Evolutionary conservation across 257 asterid species (phyloP).

Genomic region (Verbascum thapsus): DNA sequence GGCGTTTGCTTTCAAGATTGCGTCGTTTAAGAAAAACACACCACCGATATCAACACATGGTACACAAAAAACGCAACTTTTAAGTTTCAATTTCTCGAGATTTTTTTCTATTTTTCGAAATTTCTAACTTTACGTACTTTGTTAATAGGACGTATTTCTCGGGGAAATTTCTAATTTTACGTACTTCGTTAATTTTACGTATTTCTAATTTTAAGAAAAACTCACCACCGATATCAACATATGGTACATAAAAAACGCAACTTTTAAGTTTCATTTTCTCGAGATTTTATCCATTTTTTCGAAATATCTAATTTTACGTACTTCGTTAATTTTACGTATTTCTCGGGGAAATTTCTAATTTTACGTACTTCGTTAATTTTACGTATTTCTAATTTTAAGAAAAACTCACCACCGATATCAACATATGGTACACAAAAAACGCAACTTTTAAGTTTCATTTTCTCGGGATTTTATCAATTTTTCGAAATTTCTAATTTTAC

Average conservation of each 20-base stretch:
- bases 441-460: no score
- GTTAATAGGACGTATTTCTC: no score
- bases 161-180: no score
- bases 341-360: no score
- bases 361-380: no score
- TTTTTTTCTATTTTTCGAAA: neutral
- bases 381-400: no score
- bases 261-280: no score
- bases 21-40: constrained; percentile 43
- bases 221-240: constrained; percentile 57
- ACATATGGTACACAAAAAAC: constrained; percentile 73
- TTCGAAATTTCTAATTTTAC: neutral
- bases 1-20: constrained; percentile 57
- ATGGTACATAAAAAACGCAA: constrained; percentile 73
- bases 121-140: no score
- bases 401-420: constrained; percentile 48
- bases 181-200: no score
- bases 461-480: neutral
- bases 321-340: no score
- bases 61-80: no score
- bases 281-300: neutral
- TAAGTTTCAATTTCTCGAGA: no score
- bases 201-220: constrained; percentile 44
- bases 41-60: constrained; percentile 68
- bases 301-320: neutral